A percentile compares a stretch with the other conserved stretches of the same genome.
Evolutionary conservation across 306 rosid genomes (phyloP).

Genomic region (Castanea mollissima): DNA sequence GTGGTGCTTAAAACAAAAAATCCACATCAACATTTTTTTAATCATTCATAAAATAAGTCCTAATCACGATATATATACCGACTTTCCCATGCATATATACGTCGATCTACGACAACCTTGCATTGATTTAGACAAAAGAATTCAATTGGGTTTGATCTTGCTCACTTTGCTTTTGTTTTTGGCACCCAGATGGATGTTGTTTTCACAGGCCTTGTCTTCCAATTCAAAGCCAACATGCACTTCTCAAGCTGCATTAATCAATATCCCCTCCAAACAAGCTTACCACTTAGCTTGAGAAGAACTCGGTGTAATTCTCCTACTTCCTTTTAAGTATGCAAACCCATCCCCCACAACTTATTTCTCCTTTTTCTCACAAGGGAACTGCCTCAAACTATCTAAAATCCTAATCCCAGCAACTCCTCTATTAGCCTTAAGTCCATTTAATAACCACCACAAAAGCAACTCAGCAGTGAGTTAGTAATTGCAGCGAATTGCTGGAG

Average conservation of each 20-base stretch:
- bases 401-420: constrained; percentile 53
- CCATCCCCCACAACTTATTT: constrained; percentile 32
- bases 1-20: no score
- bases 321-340: constrained; percentile 37
- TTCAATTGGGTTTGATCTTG: constrained; percentile 10
- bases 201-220: constrained; percentile 66
- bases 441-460: constrained; percentile 30
- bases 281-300: constrained; percentile 63
- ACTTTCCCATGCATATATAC: no score
- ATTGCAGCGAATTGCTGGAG: constrained; percentile 58
- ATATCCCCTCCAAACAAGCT: constrained; percentile 54
- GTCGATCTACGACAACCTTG: no score
- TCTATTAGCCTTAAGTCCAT: constrained; percentile 42
- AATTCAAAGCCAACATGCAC: constrained; percentile 41
- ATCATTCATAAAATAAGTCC: no score
- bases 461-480: constrained; percentile 46
- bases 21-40: no score
- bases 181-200: constrained; percentile 63
- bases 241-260: constrained; percentile 52
- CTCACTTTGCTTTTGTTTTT: background rate
- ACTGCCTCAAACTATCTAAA: constrained; percentile 50
- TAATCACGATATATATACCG: no score
- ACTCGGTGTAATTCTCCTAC: constrained; percentile 46
- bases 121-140: background rate
- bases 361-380: constrained; percentile 43